phyloP scores from a whole-genome alignment of 1,284 basidiomycete species.

The Austroboletus novae-zelandiae region DNA sequence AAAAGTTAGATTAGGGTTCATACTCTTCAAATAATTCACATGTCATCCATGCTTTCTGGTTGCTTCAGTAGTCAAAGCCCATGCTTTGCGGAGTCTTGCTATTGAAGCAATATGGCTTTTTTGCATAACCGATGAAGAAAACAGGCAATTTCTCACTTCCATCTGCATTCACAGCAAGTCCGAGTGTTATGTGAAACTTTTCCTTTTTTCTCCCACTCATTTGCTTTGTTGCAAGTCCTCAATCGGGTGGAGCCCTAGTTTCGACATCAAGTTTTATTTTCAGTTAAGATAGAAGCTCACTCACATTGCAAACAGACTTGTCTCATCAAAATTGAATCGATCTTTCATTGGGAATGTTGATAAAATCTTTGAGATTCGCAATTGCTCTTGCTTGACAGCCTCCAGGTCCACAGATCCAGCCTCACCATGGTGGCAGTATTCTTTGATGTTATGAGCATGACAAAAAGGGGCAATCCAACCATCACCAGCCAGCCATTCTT shows the following conservation, averaged over 20 bases:
- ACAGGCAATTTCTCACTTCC: conserved; percentile 21
- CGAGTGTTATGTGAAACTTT: conserved; percentile 22
- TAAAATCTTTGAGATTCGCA: conserved; percentile 16
- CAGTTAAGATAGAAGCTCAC: too few species aligned
- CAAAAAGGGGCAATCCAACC: neutral
- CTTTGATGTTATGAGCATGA: neutral
- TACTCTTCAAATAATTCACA: conserved; percentile 7
- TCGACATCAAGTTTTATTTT: too few species aligned
- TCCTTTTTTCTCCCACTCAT: conserved; percentile 21
- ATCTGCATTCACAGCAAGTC: conserved; percentile 21
- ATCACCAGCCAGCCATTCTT: neutral
- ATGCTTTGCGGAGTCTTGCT: conserved; percentile 11
- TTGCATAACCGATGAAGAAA: conserved; percentile 26
- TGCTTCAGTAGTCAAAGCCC: conserved; percentile 27
- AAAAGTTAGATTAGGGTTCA: neutral
- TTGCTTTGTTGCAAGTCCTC: conserved; percentile 20
- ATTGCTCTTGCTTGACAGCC: neutral
- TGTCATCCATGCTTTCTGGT: conserved; percentile 26
- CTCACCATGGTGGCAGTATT: neutral
- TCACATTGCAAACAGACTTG: conserved; percentile 6
- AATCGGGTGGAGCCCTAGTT: conserved; percentile 15
- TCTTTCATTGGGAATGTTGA: conserved; percentile 26
- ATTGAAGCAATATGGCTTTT: conserved; percentile 22
- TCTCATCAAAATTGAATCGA: conserved; percentile 37
- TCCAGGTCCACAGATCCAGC: neutral